Evolutionary conservation across 306 rosid genomes (phyloP).

Genomic region (Potentilla sterilis): DNA sequence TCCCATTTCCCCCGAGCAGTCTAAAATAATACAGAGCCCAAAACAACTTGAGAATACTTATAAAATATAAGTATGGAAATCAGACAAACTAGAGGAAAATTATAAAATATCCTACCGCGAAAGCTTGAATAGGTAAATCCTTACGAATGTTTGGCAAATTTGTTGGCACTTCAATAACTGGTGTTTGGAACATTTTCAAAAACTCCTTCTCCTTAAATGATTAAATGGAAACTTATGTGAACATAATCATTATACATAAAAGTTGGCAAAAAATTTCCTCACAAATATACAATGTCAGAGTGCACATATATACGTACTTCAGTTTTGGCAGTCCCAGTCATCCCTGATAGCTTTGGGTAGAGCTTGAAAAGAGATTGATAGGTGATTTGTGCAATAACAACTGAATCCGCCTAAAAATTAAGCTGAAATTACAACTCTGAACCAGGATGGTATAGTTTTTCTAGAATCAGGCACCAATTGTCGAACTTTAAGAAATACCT

Average conservation of each 20-base stretch:
- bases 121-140: conserved; percentile 95
- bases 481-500: conserved; percentile 46
- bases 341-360: conserved; percentile 93
- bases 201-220: conserved; percentile 91
- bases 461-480: conserved; percentile 18
- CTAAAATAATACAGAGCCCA: conserved; percentile 39
- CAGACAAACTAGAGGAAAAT: conserved; percentile 18
- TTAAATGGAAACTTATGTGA: neutral
- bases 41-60: too few relatives aligned
- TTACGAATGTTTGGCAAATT: conserved; percentile 87
- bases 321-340: conserved; percentile 99
- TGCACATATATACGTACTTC: conserved; percentile 54
- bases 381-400: conserved; percentile 96
- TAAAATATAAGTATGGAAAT: too few relatives aligned
- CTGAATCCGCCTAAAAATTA: conserved; percentile 87
- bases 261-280: conserved; percentile 16
- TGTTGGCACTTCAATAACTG: conserved; percentile 97
- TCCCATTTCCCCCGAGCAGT: conserved; percentile 98
- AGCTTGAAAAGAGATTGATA: conserved; percentile 96
- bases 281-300: conserved; percentile 24
- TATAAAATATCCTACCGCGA: conserved; percentile 65
- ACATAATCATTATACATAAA: conserved; percentile 21
- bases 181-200: conserved; percentile 85
- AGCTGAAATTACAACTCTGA: conserved; percentile 31
- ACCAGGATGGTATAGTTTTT: conserved; percentile 20